phyloP scores from a whole-genome alignment of 2,329 filamentous ascomycete species.

The Dryadomyces quercivorus region DNA sequence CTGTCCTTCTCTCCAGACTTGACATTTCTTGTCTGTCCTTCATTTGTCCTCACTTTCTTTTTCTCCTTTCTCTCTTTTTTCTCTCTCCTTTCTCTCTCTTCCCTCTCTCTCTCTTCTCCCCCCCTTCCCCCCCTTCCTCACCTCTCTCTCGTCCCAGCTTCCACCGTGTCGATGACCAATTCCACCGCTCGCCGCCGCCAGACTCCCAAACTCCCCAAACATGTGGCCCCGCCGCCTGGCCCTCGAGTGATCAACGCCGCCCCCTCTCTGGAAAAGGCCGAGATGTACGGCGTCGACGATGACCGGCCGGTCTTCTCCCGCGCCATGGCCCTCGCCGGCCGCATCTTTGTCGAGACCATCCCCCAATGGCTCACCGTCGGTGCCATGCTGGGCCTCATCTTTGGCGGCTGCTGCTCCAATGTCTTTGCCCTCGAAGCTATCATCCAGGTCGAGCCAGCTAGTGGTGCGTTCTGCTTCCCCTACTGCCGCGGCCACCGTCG shows the following conservation, averaged over 20 bases:
- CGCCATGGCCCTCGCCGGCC: constrained; percentile 36
- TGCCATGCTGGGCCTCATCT: constrained; percentile 72
- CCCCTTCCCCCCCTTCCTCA: background rate
- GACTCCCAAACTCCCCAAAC: constrained; percentile 30
- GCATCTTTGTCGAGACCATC: constrained; percentile 45
- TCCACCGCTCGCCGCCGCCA: constrained; percentile 30
- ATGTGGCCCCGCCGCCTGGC: constrained; percentile 22
- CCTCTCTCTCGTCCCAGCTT: background rate
- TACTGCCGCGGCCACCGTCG: too few species aligned
- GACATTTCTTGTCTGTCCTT: background rate
- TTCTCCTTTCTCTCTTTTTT: background rate
- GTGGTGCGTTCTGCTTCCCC: constrained; percentile 39
- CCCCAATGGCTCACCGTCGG: constrained; percentile 51
- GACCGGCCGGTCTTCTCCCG: constrained; percentile 35
- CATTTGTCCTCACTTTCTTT: background rate
- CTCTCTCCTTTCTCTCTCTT: background rate
- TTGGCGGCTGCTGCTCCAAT: constrained; percentile 59
- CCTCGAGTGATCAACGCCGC: constrained; percentile 42
- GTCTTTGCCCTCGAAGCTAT: constrained; percentile 96
- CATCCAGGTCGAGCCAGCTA: constrained; percentile 80
- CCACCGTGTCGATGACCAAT: constrained; percentile 23
- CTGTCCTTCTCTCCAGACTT: too few species aligned
- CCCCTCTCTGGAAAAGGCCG: constrained; percentile 40
- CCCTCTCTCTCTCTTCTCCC: background rate
- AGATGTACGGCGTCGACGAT: constrained; percentile 43